Evolutionary conservation across 139 green algal genomes (phyloP).

Genomic region (Raphidocelis subcapitata): DNA sequence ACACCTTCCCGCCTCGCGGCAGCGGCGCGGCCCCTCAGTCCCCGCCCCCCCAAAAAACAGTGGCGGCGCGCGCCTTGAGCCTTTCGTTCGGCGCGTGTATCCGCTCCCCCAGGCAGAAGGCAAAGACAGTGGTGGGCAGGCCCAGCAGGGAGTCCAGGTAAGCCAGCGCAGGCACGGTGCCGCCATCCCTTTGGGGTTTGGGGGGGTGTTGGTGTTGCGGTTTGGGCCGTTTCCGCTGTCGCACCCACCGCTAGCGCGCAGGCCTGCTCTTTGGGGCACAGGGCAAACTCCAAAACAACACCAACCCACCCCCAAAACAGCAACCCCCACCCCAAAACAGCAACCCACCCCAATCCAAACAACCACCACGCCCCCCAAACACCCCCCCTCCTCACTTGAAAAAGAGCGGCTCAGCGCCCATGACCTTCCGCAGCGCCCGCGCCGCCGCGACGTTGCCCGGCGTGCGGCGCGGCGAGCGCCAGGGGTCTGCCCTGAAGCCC

Average conservation of each 20-base stretch:
- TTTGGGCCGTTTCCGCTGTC: too few species aligned
- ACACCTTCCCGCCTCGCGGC: too few species aligned
- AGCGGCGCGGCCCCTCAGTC: too few species aligned
- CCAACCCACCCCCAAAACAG: too few species aligned
- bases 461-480: conserved; percentile 29
- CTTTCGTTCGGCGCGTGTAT: conserved; percentile 65
- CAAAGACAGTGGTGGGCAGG: conserved; percentile 55
- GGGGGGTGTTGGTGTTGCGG: not conserved
- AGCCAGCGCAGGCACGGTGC: conserved; percentile 66
- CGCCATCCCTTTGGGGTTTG: conserved; percentile 30
- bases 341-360: too few species aligned
- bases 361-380: too few species aligned
- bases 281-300: too few species aligned
- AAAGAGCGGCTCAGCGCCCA: conserved; percentile 33
- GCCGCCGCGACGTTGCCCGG: conserved; percentile 41
- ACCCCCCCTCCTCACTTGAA: conserved; percentile 12
- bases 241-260: too few species aligned
- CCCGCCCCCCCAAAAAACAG: too few species aligned
- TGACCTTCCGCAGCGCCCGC: conserved; percentile 38
- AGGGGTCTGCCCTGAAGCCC: conserved; percentile 48
- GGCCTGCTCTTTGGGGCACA: too few species aligned
- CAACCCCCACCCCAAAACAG: too few species aligned
- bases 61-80: conserved; percentile 4
- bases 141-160: conserved; percentile 47
- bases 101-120: conserved; percentile 57